Evolutionary conservation across 2,329 filamentous ascomycete genomes (phyloP), one percentile per base, ranked within the genome.

Genomic region (Ophiostoma piceae): DNA sequence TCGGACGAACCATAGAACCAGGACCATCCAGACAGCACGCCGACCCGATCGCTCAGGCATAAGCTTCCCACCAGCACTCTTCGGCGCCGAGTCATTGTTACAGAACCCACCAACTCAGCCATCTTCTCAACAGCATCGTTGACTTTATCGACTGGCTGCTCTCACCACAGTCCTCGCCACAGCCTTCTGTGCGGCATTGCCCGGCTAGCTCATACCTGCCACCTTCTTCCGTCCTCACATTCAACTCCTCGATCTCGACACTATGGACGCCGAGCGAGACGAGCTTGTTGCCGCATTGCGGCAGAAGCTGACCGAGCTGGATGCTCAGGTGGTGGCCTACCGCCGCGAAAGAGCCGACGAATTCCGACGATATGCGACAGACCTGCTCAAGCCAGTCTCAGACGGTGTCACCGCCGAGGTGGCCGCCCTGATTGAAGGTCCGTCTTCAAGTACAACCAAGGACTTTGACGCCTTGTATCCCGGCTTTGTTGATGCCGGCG

Each of bases 301-400:
- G 74, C 78, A 78, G 74, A 85, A 83, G 81, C 83, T 86, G 73
- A 79, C 78, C 75, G 81, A 87, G 74, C 84, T 88, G 68, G 84
- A 89, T 75, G 79, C 80, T 76, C 84, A 84, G 76, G 85, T 89
- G 75, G 81, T 80, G 71, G 79, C 81, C 71, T 87, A 86, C 78
- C 85, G 84, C 74, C 82, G 82, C 76, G 83, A 85, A 73, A 83
- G 88, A 81, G 81, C 84, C 68, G 77, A 80, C 73, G 84, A 88
- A 74, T 89, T 88, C 75, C 79, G 83, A 70, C 82, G 81, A 73
- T 84, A 87, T 78, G 83, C 83, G 72, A 80, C 81, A 70, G 78
- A 81, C 67, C 78, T 86, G 70, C 79, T 89, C 74, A 80, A 79
- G 74, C 77, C 82, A 74, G 79, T 83, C 67, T 78, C 83, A 39